Evolutionary conservation across 2,329 filamentous ascomycete species (phyloP).

Genomic region (Chaetomium globosum): DNA sequence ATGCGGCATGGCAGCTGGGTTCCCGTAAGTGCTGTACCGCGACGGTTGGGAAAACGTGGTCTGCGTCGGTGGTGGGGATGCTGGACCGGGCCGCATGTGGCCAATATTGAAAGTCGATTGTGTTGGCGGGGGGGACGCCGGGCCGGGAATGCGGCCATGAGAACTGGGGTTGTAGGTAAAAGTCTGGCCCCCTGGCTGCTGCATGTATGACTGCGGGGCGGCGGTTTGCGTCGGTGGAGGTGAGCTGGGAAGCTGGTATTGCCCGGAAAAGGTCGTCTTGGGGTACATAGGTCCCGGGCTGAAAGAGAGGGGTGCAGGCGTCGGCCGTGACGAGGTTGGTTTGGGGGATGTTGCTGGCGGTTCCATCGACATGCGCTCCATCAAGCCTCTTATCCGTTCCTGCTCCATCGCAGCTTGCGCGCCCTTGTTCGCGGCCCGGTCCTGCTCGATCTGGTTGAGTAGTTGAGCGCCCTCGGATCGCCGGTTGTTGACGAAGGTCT

Average conservation of each 20-base stretch:
- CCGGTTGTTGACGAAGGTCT: conserved; percentile 94
- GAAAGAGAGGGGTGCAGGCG: conserved; percentile 45
- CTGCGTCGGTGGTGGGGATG: conserved; percentile 64
- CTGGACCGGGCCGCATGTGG: conserved; percentile 50
- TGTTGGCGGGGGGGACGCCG: conserved; percentile 63
- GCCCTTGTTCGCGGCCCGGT: conserved; percentile 64
- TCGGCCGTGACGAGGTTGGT: conserved; percentile 43
- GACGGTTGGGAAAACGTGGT: conserved; percentile 53
- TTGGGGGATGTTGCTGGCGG: conserved; percentile 50
- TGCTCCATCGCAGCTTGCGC: conserved; percentile 77
- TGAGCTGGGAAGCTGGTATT: conserved; percentile 62
- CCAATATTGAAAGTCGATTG: conserved; percentile 55
- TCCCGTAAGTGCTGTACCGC: conserved; percentile 54
- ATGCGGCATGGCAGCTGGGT: conserved; percentile 44
- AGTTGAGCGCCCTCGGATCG: conserved; percentile 88
- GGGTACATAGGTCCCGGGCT: conserved; percentile 53
- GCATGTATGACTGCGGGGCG: conserved; percentile 51
- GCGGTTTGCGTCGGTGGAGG: conserved; percentile 55
- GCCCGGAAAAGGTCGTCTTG: conserved; percentile 56
- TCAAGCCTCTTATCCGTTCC: conserved; percentile 81
- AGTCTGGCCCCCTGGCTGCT: conserved; percentile 32
- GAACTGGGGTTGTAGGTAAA: conserved; percentile 59
- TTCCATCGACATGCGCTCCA: conserved; percentile 96
- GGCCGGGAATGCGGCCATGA: conserved; percentile 60
- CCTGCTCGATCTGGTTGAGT: conserved; percentile 82